Evolutionary conservation across 2,329 filamentous ascomycete genomes (phyloP).

Genomic region (Microthyrium microscopicum): DNA sequence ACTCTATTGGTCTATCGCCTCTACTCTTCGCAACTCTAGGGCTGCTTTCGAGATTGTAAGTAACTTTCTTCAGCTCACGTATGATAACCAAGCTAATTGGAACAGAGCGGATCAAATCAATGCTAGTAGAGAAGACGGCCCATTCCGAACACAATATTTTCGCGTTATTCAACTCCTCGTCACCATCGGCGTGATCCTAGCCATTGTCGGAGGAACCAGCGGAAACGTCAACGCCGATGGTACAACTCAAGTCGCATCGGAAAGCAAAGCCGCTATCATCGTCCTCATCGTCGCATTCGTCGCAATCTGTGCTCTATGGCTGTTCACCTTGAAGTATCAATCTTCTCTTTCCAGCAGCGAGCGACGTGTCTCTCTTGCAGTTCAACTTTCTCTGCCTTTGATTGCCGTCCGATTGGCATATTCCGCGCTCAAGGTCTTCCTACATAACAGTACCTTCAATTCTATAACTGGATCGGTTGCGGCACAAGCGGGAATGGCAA

Average conservation of each 20-base stretch:
- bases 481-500: slow-evolving; percentile 10
- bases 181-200: slow-evolving; percentile 19
- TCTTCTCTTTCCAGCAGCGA: slow-evolving; percentile 9
- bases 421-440: slow-evolving; percentile 10
- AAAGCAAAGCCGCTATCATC: slow-evolving; percentile 11
- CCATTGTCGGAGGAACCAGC: slow-evolving; percentile 14
- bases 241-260: slow-evolving; percentile 11
- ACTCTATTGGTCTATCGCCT: slow-evolving; percentile 32
- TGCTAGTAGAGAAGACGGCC: slow-evolving; percentile 9
- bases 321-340: slow-evolving; percentile 7
- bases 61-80: no score
- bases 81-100: no score
- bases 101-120: slow-evolving; percentile 13
- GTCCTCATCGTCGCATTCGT: slow-evolving; percentile 12
- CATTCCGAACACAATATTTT: slow-evolving; percentile 14
- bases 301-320: slow-evolving; percentile 8
- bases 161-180: slow-evolving; percentile 17
- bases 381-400: slow-evolving; percentile 12
- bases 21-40: slow-evolving; percentile 30
- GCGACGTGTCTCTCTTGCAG: slow-evolving; percentile 10
- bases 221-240: slow-evolving; percentile 9
- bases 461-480: slow-evolving; percentile 10
- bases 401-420: slow-evolving; percentile 13
- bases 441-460: slow-evolving; percentile 11
- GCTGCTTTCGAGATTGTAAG: slow-evolving; percentile 23